Conservation (phyloP, 345 rosid species). For the Rhodomyrtus tomentosa region DNA sequence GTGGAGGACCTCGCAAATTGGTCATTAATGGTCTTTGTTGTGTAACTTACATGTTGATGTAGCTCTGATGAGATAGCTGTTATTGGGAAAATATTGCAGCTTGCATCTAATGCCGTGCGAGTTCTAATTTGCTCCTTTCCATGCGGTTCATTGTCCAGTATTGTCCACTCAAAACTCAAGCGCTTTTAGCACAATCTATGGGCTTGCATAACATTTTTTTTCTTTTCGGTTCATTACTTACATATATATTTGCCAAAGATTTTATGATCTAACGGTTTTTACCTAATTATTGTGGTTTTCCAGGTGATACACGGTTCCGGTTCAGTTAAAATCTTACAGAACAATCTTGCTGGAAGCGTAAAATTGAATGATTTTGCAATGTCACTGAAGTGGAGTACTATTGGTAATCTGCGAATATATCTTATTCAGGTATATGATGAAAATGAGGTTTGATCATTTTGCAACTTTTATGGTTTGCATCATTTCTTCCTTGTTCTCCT, state of each 20-base stretch:
- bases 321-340: conserved; percentile 48
- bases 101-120: background rate
- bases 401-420: conserved; percentile 69
- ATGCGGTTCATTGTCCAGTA: background rate
- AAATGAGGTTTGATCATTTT: background rate
- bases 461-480: background rate
- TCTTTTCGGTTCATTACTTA: background rate
- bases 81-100: background rate
- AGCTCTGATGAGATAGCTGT: background rate
- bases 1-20: background rate
- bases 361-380: conserved; percentile 58
- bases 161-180: background rate
- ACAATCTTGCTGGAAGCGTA: conserved; percentile 78
- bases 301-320: conserved; percentile 71
- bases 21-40: background rate
- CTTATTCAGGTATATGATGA: conserved; percentile 53
- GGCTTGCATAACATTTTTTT: background rate
- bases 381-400: conserved; percentile 82
- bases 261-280: background rate
- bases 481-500: background rate
- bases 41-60: background rate
- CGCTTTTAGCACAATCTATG: background rate
- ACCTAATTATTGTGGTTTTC: background rate
- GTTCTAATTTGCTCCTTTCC: background rate
- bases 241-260: background rate